These are phyloP conservation scores for Pseudocercospora eumusae DNA, from an alignment of 2,329 filamentous ascomycete species.

Conservation along the genomic window DNA sequence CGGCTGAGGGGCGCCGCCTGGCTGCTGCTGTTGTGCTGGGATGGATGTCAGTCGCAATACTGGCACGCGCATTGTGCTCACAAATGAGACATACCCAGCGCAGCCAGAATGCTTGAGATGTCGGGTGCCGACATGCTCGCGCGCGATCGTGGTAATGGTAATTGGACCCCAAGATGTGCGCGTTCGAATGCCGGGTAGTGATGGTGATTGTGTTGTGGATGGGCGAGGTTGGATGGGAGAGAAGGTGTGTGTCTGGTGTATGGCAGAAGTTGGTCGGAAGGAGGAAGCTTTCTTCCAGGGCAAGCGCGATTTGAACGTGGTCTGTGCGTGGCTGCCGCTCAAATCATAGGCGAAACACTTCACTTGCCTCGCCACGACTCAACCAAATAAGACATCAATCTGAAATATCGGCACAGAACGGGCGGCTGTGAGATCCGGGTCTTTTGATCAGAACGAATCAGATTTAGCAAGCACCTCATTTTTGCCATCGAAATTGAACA, in stretches of 20 bases:
- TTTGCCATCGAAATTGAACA: too few relatives aligned
- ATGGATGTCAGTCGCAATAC: slow-evolving; percentile 10
- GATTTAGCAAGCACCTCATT: too few relatives aligned
- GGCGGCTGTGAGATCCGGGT: too few relatives aligned
- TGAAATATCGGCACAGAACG: neutral
- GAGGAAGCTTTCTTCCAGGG: neutral
- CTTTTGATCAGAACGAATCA: too few relatives aligned
- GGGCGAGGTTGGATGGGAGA: slow-evolving; percentile 4
- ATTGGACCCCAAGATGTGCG: slow-evolving; percentile 2
- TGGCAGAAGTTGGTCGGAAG: neutral
- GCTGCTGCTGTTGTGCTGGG: slow-evolving; percentile 36
- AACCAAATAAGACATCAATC: neutral
- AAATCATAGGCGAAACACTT: neutral
- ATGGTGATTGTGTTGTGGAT: slow-evolving; percentile 6
- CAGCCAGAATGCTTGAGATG: slow-evolving; percentile 55
- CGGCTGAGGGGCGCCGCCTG: slow-evolving; percentile 36
- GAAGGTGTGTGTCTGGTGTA: slow-evolving; percentile 6
- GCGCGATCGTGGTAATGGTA: neutral
- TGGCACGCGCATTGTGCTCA: neutral
- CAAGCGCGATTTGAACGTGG: neutral
- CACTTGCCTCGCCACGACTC: neutral
- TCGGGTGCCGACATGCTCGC: slow-evolving; percentile 48
- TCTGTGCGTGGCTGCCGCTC: neutral
- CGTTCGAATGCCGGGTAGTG: neutral
- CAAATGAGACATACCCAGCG: slow-evolving; percentile 44